Percentiles rank a stretch among this genome's conserved stretches.
These are phyloP conservation scores for Penicillium occitanis DNA, from an alignment of 2,329 filamentous ascomycete species.

Conservation along the genomic window DNA sequence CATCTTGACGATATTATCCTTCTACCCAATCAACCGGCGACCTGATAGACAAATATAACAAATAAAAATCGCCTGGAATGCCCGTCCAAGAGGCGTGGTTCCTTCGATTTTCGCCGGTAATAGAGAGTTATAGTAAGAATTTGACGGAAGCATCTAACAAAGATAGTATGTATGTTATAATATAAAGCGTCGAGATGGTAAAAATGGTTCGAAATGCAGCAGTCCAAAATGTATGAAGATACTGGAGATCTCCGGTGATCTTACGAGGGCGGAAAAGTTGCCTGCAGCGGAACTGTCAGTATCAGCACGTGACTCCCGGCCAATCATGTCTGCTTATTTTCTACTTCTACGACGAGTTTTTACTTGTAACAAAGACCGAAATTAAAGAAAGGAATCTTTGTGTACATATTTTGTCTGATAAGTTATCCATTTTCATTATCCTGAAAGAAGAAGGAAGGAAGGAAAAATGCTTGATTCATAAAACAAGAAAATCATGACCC, in stretches of 20 bases:
- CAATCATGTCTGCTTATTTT: slow-evolving; percentile 3
- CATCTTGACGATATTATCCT: slow-evolving; percentile 8
- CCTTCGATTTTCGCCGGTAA: neutral
- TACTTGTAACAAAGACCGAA: neutral
- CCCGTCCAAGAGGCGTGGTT: neutral
- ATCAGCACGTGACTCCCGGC: slow-evolving; percentile 12
- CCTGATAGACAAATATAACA: neutral
- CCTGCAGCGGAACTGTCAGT: neutral
- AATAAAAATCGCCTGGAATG: neutral
- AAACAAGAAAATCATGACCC: slow-evolving; percentile 13
- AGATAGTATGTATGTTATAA: neutral
- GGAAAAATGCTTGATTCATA: neutral
- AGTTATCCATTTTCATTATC: slow-evolving; percentile 2
- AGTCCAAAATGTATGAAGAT: neutral
- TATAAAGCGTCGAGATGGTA: neutral
- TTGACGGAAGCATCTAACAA: neutral
- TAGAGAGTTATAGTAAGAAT: neutral
- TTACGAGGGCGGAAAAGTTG: slow-evolving; percentile 4
- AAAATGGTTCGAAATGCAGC: neutral
- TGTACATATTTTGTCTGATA: neutral
- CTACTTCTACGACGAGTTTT: neutral
- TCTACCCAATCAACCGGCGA: neutral
- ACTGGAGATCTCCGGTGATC: neutral
- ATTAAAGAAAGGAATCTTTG: neutral
- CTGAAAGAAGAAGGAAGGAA: neutral